Conservation (phyloP, 768 basidiomycete genomes). For the Phylloporus sp. region DNA sequence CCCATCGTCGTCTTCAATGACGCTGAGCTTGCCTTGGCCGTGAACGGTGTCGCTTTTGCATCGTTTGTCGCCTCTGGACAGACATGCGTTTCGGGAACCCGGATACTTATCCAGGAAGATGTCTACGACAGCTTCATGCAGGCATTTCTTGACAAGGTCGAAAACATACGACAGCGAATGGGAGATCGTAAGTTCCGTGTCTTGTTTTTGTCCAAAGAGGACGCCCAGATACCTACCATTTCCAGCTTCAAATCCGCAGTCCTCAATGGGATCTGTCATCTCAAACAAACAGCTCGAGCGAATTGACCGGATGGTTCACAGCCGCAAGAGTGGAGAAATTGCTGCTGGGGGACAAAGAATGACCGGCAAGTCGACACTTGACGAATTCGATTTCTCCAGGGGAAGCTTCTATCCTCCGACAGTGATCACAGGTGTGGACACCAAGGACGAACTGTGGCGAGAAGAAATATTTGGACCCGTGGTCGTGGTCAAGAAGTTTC, state of each 20-base stretch:
- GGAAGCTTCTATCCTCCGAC: constrained; percentile 83
- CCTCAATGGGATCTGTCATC: constrained; percentile 80
- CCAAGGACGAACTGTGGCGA: constrained; percentile 63
- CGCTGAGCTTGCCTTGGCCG: constrained; percentile 65
- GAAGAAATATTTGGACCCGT: constrained; percentile 88
- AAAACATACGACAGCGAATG: constrained; percentile 62
- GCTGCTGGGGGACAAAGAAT: constrained; percentile 65
- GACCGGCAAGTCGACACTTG: constrained; percentile 55
- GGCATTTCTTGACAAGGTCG: constrained; percentile 56
- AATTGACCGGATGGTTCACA: constrained; percentile 54
- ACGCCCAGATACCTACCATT: neutral
- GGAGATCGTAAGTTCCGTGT: constrained; percentile 59
- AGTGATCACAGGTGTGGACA: constrained; percentile 53
- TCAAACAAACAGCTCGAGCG: constrained; percentile 58
- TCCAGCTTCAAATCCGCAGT: constrained; percentile 62
- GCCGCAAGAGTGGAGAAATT: constrained; percentile 43
- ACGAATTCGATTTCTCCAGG: constrained; percentile 62
- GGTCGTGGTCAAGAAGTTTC: constrained; percentile 58
- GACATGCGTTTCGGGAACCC: constrained; percentile 87
- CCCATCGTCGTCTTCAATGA: constrained; percentile 79
- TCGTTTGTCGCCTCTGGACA: constrained; percentile 86
- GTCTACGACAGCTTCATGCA: constrained; percentile 68
- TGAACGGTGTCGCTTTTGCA: constrained; percentile 80
- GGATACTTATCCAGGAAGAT: constrained; percentile 66
- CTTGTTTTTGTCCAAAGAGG: neutral